These are phyloP conservation scores for Artemisia annua DNA, from an alignment of 129 eudicot genomes.

Conservation along the genomic window DNA sequence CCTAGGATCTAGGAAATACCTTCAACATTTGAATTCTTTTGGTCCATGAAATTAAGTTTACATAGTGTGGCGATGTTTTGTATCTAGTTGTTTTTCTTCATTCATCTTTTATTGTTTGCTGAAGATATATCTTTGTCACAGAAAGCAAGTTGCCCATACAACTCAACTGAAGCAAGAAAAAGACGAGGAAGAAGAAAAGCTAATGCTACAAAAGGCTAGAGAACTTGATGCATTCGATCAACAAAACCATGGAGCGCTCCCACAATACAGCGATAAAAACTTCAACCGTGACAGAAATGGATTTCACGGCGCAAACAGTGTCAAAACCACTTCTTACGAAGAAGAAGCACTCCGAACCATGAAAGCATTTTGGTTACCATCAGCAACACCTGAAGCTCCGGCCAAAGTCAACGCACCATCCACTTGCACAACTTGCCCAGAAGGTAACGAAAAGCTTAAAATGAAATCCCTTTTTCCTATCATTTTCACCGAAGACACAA, in stretches of 20 bases:
- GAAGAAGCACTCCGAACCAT: slow-evolving; percentile 92
- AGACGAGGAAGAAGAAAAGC: slow-evolving; percentile 78
- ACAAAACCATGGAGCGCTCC: slow-evolving; percentile 91
- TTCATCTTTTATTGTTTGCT: slow-evolving; percentile 1
- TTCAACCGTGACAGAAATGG: slow-evolving; percentile 58
- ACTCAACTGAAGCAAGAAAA: slow-evolving; percentile 82
- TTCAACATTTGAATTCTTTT: no score
- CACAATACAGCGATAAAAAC: slow-evolving; percentile 84
- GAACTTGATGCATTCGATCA: slow-evolving; percentile 95
- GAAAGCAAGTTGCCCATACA: slow-evolving; percentile 79
- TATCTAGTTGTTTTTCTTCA: neutral
- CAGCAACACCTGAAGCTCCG: slow-evolving; percentile 93
- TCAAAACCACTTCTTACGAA: slow-evolving; percentile 83
- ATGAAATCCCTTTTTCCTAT: slow-evolving; percentile 76
- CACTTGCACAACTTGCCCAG: slow-evolving; percentile 73
- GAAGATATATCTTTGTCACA: slow-evolving; percentile 39
- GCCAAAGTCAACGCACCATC: slow-evolving; percentile 81
- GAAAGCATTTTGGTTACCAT: slow-evolving; percentile 99
- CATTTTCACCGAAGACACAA: slow-evolving; percentile 65
- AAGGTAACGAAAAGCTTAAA: slow-evolving; percentile 85
- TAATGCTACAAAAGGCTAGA: slow-evolving; percentile 74
- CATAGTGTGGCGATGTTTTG: neutral
- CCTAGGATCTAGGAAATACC: no score
- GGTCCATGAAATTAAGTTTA: no score
- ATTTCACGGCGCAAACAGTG: slow-evolving; percentile 96